Base-by-base conservation (phyloP, 768 basidiomycete species). In the Austroboletus eburneus region DNA sequence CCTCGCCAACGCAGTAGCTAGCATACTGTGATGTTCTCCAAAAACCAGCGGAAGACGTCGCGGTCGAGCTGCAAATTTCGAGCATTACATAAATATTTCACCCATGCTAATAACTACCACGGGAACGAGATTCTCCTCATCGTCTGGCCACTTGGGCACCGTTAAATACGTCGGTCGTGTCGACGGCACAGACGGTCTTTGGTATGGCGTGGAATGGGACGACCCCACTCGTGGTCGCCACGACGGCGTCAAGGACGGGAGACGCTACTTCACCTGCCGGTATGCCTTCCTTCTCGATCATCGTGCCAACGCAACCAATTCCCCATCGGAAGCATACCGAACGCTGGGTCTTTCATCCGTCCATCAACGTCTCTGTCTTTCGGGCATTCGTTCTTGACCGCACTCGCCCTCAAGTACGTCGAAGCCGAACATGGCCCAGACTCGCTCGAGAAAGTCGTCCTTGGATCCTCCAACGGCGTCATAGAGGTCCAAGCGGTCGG, bases 151-250 rank as follows among this genome's bases (percentile, higher is more conserved):
- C 56, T 59, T 77, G 36, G 91, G 86, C 2, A 91, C 88, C 4
- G 66, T 95, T 51, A 79, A 68, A 65, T 93, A 77, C 58, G 66
- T 76, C 13, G 91, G 91, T 2, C 52, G 63, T 1, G 81, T 94
- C 17, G 69, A 78, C 16, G 76, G 76, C 13, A 81, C 87, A 0
- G 58, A 67, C 3, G 89, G 87, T 4, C 55, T 66, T 12, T 98
- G 94, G 94, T 74, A 93, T n/a, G 95, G 95, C n/a, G 78, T 97
- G 39, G 95, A 98, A 69, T 98, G 94, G 90, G 95, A 98, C 60
- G 84, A 91, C 57, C 77, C 83, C 17, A 49, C 63, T 8, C 79
- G 92, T 46, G 95, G 95, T 22, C 94, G 87, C 64, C 93, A 97
- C 63, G 80, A 87, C 55, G 95, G 95, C 6, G 62, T 73, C 53